Evolutionary conservation across 306 rosid species (phyloP).

Genomic region (Prosopis cineraria): DNA sequence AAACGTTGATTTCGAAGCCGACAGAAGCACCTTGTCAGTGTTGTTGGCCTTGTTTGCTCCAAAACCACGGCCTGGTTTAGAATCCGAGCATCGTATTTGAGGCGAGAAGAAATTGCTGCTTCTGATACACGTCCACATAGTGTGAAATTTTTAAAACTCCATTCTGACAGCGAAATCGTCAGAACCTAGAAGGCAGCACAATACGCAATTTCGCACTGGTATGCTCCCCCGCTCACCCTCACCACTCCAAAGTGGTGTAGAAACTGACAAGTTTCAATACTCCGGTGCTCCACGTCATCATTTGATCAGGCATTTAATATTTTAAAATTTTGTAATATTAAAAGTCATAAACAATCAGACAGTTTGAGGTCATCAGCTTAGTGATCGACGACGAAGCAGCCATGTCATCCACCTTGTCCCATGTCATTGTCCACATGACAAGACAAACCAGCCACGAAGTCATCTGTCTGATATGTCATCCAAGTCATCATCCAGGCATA

Average conservation of each 20-base stretch:
- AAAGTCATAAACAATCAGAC: too few species aligned
- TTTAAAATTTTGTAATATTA: too few species aligned
- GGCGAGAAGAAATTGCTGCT: constrained; percentile 37
- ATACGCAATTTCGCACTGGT: not conserved
- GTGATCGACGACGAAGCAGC: too few species aligned
- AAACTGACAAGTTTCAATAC: not conserved
- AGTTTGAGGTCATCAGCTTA: too few species aligned
- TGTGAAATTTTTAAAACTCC: not conserved
- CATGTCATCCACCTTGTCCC: too few species aligned
- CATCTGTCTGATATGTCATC: too few species aligned
- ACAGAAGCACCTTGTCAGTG: constrained; percentile 14
- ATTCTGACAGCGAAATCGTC: not conserved
- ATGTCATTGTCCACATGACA: too few species aligned
- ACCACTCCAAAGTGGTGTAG: not conserved
- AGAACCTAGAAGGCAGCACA: not conserved
- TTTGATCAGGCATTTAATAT: not conserved
- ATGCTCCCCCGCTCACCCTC: not conserved
- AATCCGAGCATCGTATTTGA: constrained; percentile 55
- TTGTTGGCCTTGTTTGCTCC: constrained; percentile 51
- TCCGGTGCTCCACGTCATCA: not conserved
- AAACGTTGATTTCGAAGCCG: not conserved
- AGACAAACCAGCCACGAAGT: too few species aligned
- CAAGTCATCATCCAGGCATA: too few species aligned
- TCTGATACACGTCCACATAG: constrained; percentile 24
- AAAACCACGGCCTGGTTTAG: constrained; percentile 61